Conservation (phyloP, 1,284 basidiomycete genomes). For the Cronartium ribicola region DNA sequence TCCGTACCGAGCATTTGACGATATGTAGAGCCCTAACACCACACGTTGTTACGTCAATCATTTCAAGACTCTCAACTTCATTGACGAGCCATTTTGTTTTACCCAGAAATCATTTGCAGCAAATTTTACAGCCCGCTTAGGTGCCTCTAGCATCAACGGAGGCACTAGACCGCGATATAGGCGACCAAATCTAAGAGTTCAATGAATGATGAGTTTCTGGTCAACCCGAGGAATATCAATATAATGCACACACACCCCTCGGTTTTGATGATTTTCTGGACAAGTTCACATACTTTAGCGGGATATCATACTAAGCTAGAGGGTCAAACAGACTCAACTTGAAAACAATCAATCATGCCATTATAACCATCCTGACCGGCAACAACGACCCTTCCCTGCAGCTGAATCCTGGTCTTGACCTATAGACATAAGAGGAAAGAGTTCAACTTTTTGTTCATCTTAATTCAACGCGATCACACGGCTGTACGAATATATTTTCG, state of each 20-base stretch:
- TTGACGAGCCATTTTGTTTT: neutral
- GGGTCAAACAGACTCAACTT: conserved; percentile 58
- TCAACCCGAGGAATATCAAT: neutral
- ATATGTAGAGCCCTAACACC: conserved; percentile 44
- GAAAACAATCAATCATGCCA: conserved; percentile 74
- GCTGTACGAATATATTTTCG: no score
- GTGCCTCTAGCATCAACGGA: conserved; percentile 90
- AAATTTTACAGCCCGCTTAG: conserved; percentile 94
- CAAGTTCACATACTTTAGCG: neutral
- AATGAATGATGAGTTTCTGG: neutral
- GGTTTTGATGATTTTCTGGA: conserved; percentile 36
- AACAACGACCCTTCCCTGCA: conserved; percentile 70
- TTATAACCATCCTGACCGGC: conserved; percentile 54
- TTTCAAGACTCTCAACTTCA: conserved; percentile 56
- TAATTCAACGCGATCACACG: no score
- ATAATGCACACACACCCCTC: conserved; percentile 28
- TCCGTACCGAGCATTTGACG: conserved; percentile 60
- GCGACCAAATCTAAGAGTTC: conserved; percentile 70
- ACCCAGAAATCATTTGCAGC: conserved; percentile 91
- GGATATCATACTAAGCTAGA: neutral
- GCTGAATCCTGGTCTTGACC: conserved; percentile 96
- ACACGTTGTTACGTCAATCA: conserved; percentile 57
- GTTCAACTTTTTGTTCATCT: no score
- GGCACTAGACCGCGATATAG: conserved; percentile 92
- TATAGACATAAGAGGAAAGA: conserved; percentile 6